These are phyloP conservation scores for Zasmidium angulare DNA, from an alignment of 2,329 filamentous ascomycete species.

Conservation along the genomic window DNA sequence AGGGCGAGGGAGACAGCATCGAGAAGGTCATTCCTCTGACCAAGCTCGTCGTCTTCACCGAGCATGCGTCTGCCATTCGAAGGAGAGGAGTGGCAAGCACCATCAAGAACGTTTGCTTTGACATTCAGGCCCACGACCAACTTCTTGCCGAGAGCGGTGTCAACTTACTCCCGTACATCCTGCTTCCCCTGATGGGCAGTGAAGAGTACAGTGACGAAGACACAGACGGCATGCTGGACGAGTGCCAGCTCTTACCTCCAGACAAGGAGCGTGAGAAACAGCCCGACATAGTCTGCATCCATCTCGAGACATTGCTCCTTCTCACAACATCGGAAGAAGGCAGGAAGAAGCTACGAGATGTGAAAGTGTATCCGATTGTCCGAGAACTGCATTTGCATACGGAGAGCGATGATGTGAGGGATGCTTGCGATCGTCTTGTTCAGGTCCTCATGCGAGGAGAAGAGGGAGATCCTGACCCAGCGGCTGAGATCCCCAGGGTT, in stretches of 20 bases:
- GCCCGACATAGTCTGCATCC: conserved; percentile 73
- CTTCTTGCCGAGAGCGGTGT: conserved; percentile 68
- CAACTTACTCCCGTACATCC: conserved; percentile 81
- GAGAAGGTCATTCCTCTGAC: conserved; percentile 76
- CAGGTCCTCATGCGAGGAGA: conserved; percentile 85
- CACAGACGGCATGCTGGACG: conserved; percentile 79
- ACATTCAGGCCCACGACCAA: conserved; percentile 65
- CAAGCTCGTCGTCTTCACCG: conserved; percentile 92
- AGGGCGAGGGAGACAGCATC: conserved; percentile 61
- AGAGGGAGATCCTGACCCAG: conserved; percentile 47
- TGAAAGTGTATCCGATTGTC: conserved; percentile 86
- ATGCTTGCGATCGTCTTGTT: conserved; percentile 85
- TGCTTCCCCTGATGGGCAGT: conserved; percentile 82
- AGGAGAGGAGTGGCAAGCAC: conserved; percentile 93
- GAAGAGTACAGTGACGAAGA: conserved; percentile 91
- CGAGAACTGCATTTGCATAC: conserved; percentile 80
- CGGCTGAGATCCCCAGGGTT: conserved; percentile 34
- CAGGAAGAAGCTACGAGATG: conserved; percentile 69
- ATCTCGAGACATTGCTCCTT: conserved; percentile 83
- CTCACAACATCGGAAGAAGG: conserved; percentile 76
- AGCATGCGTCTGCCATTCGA: conserved; percentile 78
- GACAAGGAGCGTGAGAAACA: conserved; percentile 86
- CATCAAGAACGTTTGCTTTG: conserved; percentile 92
- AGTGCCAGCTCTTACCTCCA: conserved; percentile 83
- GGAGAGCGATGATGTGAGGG: conserved; percentile 74